These are phyloP conservation scores for Bipolaris bicolor DNA, from an alignment of 2,329 filamentous ascomycete species.

Conservation along the genomic window DNA sequence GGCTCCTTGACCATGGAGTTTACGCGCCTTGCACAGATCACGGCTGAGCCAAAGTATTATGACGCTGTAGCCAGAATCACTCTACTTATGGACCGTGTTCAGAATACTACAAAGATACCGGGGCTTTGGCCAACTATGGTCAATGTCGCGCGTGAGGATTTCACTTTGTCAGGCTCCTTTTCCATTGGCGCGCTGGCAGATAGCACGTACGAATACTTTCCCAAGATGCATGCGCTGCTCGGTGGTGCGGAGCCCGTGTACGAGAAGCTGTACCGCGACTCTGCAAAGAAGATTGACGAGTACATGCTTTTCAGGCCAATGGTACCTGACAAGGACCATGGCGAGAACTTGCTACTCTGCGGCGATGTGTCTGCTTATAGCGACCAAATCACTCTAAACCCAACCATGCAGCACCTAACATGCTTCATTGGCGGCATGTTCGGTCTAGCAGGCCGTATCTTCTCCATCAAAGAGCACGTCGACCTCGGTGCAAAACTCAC, in stretches of 20 bases:
- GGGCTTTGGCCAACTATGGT: slow-evolving; percentile 50
- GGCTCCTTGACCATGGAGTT: slow-evolving; percentile 54
- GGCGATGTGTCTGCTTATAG: slow-evolving; percentile 42
- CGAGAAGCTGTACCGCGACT: slow-evolving; percentile 62
- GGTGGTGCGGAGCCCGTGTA: slow-evolving; percentile 55
- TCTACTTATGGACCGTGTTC: slow-evolving; percentile 37
- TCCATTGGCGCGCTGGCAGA: slow-evolving; percentile 48
- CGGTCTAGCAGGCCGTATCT: slow-evolving; percentile 63
- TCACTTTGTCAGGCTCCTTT: slow-evolving; percentile 38
- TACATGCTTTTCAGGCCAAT: slow-evolving; percentile 58
- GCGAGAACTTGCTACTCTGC: slow-evolving; percentile 39
- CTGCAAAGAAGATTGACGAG: slow-evolving; percentile 52
- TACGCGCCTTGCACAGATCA: slow-evolving; percentile 47
- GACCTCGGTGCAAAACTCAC: slow-evolving; percentile 64
- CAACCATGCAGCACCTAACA: slow-evolving; percentile 63
- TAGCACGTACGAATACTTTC: slow-evolving; percentile 48
- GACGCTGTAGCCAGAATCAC: slow-evolving; percentile 46
- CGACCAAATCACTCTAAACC: slow-evolving; percentile 39
- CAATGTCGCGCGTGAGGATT: slow-evolving; percentile 41
- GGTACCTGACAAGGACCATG: slow-evolving; percentile 34
- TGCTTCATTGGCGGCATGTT: slow-evolving; percentile 70
- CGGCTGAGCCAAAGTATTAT: slow-evolving; percentile 45
- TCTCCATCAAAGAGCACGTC: slow-evolving; percentile 59
- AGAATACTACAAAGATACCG: slow-evolving; percentile 42
- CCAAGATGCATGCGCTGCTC: slow-evolving; percentile 44